Conservation (phyloP, 1,284 basidiomycete genomes). For the Sphaerobolus stellatus region DNA sequence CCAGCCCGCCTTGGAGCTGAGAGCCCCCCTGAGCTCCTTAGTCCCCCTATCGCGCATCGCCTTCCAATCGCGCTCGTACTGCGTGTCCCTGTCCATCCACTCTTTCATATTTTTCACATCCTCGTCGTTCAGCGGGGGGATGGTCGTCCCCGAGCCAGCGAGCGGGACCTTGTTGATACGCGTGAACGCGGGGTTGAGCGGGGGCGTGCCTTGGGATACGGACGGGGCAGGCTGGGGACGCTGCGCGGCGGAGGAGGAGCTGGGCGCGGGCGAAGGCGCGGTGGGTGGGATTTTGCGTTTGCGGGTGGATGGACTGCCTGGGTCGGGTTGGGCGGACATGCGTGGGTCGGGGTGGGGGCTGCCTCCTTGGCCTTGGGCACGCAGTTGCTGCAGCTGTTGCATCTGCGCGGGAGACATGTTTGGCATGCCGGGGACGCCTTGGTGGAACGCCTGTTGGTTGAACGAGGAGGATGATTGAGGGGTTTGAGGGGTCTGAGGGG, state of each 20-base stretch:
- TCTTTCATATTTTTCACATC: conserved; percentile 47
- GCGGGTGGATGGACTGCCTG: neutral
- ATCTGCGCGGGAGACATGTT: conserved; percentile 25
- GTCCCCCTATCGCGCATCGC: conserved; percentile 24
- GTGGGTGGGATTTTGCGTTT: neutral
- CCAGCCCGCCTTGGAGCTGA: conserved; percentile 38
- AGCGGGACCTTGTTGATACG: conserved; percentile 64
- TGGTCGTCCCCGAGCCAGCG: conserved; percentile 47
- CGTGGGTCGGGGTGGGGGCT: neutral
- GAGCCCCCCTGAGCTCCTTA: conserved; percentile 28
- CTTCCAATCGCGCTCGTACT: conserved; percentile 40
- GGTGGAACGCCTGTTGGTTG: too few species aligned
- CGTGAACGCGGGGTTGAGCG: conserved; percentile 62
- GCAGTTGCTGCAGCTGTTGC: conserved; percentile 16
- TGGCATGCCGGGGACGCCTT: conserved; percentile 10
- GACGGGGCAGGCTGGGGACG: conserved; percentile 20
- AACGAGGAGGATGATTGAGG: too few species aligned
- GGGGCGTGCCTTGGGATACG: conserved; percentile 31
- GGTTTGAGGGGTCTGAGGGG: conserved; percentile 28
- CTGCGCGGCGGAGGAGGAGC: conserved; percentile 27
- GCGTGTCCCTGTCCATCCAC: conserved; percentile 54
- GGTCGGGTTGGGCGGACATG: neutral
- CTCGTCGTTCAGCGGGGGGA: conserved; percentile 52
- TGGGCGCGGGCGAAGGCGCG: conserved; percentile 15
- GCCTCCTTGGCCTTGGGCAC: neutral